Evolutionary conservation across 805 yeast species (phyloP).

Genomic region (Clavispora phyllophila): DNA sequence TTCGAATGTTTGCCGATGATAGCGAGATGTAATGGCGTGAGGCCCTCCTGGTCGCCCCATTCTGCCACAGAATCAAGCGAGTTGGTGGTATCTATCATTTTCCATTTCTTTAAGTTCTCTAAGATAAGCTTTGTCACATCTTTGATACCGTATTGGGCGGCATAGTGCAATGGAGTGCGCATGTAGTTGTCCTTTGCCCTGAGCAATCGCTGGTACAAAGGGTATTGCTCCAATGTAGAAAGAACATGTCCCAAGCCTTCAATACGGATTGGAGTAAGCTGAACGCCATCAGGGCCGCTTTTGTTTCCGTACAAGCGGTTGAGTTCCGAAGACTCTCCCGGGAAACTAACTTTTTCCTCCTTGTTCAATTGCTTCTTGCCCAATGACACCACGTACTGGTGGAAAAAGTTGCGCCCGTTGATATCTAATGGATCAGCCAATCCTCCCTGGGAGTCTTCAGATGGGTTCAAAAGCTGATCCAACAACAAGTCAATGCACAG

Average conservation of each 20-base stretch:
- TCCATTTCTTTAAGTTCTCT: slow-evolving; percentile 54
- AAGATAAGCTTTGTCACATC: slow-evolving; percentile 57
- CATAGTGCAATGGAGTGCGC: slow-evolving; percentile 86
- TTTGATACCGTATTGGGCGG: slow-evolving; percentile 79
- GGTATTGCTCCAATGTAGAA: slow-evolving; percentile 33
- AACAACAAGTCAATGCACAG: slow-evolving; percentile 56
- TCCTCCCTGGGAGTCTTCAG: slow-evolving; percentile 15
- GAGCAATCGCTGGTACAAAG: slow-evolving; percentile 26
- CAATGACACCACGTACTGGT: slow-evolving; percentile 71
- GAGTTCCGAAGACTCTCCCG: slow-evolving; percentile 27
- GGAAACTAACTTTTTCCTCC: slow-evolving; percentile 39
- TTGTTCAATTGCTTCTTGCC: slow-evolving; percentile 54
- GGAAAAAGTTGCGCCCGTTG: slow-evolving; percentile 78
- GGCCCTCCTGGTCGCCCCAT: slow-evolving; percentile 77
- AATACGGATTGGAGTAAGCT: slow-evolving; percentile 41
- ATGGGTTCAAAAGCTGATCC: slow-evolving; percentile 30
- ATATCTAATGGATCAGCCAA: slow-evolving; percentile 55
- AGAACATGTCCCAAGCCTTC: slow-evolving; percentile 59
- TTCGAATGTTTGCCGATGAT: slow-evolving; percentile 78
- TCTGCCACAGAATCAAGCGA: slow-evolving; percentile 51
- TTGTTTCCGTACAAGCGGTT: slow-evolving; percentile 23
- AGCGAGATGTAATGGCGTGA: slow-evolving; percentile 80
- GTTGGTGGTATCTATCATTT: slow-evolving; percentile 40
- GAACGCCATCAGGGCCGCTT: slow-evolving; percentile 52
- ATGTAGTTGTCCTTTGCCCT: slow-evolving; percentile 68